Evolutionary conservation across 179 eudicot genomes (phyloP).

Genomic region (Corrigiola litoralis): DNA sequence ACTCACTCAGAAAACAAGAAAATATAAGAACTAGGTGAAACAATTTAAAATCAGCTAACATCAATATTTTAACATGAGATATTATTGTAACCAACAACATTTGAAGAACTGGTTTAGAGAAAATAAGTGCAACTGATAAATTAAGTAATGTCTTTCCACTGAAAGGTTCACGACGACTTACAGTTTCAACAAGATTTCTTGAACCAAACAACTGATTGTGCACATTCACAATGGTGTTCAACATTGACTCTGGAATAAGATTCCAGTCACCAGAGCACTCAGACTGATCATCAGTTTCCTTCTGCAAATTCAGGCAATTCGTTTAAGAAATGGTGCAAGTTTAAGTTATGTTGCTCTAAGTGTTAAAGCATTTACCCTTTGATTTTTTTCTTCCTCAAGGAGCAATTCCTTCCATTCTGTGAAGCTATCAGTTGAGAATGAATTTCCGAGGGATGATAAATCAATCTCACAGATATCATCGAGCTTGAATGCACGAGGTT

Average conservation of each 20-base stretch:
- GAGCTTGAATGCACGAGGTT: constrained; percentile 72
- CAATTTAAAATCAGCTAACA: no score
- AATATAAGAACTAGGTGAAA: neutral
- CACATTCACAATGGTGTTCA: constrained; percentile 52
- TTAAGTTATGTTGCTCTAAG: neutral
- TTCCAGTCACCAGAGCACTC: constrained; percentile 56
- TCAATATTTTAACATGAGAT: no score
- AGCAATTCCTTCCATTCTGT: constrained; percentile 81
- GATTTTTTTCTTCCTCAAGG: constrained; percentile 40
- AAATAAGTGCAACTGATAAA: no score
- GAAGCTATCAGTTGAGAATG: constrained; percentile 50
- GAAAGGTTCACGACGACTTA: constrained; percentile 25
- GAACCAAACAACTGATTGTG: constrained; percentile 80
- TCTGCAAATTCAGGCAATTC: constrained; percentile 20
- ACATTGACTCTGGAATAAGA: constrained; percentile 47
- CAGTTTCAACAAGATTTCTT: constrained; percentile 52
- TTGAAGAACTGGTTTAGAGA: no score
- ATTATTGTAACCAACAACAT: no score
- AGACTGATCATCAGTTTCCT: constrained; percentile 39
- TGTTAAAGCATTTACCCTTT: constrained; percentile 34
- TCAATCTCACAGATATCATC: constrained; percentile 69
- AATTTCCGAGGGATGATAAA: constrained; percentile 46
- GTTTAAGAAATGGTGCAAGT: neutral
- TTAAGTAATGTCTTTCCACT: no score
- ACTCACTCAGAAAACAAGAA: neutral